A percentile compares a stretch with the other conserved stretches of the same genome.
These are phyloP conservation scores for Oropetium thomaeum DNA, from an alignment of 176 grass and related monocot species.

Conservation along the genomic window DNA sequence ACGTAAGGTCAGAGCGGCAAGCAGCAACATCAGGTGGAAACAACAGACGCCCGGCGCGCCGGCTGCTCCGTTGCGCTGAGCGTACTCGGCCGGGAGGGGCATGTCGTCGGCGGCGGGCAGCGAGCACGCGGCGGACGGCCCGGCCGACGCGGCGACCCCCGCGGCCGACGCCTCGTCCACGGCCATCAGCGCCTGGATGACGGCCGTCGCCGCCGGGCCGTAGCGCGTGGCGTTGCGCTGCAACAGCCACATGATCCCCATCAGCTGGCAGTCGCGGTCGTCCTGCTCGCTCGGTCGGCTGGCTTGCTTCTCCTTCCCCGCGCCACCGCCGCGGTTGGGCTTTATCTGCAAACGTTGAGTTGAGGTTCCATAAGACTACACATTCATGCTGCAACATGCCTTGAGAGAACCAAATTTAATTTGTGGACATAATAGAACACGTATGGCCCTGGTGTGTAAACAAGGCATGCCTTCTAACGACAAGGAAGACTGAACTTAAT, in stretches of 20 bases:
- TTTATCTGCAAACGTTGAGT: conserved; percentile 17
- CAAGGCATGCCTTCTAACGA: neutral
- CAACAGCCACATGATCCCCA: conserved; percentile 93
- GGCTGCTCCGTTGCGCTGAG: conserved; percentile 32
- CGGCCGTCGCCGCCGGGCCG: conserved; percentile 50
- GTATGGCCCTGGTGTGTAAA: neutral
- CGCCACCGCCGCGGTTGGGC: neutral
- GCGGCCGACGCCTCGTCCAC: conserved; percentile 55
- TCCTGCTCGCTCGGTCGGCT: conserved; percentile 17
- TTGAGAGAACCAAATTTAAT: neutral
- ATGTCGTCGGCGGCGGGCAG: conserved; percentile 49
- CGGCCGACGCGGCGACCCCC: conserved; percentile 6
- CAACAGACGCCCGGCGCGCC: neutral
- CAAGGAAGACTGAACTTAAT: neutral
- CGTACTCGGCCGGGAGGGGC: conserved; percentile 67
- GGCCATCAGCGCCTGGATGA: conserved; percentile 74
- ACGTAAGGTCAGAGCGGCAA: conserved; percentile 1
- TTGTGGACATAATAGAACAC: neutral
- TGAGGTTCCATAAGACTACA: neutral
- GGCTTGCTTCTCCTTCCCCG: conserved; percentile 11
- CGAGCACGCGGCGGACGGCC: conserved; percentile 57
- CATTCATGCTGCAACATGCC: neutral
- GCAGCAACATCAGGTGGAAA: conserved; percentile 10
- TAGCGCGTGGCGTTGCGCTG: conserved; percentile 71
- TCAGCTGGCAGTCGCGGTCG: conserved; percentile 79